phyloP scores from a whole-genome alignment of 495 filamentous ascomycete species.

The Hypoxylon lienhwacheense region DNA sequence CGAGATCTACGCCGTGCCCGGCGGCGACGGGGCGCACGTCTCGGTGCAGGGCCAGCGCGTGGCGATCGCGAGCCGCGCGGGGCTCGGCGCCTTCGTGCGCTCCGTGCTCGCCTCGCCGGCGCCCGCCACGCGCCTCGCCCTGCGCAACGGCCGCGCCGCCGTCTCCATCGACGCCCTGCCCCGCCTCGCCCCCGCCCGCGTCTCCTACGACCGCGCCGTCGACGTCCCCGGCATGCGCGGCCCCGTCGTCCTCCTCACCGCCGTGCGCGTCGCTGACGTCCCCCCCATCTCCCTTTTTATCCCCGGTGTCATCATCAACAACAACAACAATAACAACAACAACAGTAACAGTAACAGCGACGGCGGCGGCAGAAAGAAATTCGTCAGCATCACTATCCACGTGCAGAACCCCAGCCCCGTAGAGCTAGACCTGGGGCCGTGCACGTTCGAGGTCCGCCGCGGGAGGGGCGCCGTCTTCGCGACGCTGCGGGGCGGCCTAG shows the following conservation, averaged over 20 bases:
- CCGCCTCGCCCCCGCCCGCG: constrained; percentile 9
- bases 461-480: constrained; percentile 26
- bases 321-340: not conserved
- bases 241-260: constrained; percentile 12
- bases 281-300: not conserved
- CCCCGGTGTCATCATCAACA: no score
- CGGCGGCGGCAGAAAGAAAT: not conserved
- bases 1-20: constrained; percentile 23
- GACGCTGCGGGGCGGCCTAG: constrained; percentile 33
- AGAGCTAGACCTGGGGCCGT: constrained; percentile 40
- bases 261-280: not conserved
- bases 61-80: constrained; percentile 28
- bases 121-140: constrained; percentile 13
- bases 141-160: constrained; percentile 33
- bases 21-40: constrained; percentile 31
- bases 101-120: constrained; percentile 15
- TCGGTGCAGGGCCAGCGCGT: constrained; percentile 35
- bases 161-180: constrained; percentile 21
- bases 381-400: constrained; percentile 16
- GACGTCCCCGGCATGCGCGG: constrained; percentile 34
- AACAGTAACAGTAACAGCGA: not conserved
- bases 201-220: constrained; percentile 37
- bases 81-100: constrained; percentile 32
- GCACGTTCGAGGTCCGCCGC: constrained; percentile 35
- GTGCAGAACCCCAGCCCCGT: constrained; percentile 36